These are phyloP conservation scores for Bipolaris zeicola DNA, from an alignment of 2,329 filamentous ascomycete genomes.

Conservation along the genomic window DNA sequence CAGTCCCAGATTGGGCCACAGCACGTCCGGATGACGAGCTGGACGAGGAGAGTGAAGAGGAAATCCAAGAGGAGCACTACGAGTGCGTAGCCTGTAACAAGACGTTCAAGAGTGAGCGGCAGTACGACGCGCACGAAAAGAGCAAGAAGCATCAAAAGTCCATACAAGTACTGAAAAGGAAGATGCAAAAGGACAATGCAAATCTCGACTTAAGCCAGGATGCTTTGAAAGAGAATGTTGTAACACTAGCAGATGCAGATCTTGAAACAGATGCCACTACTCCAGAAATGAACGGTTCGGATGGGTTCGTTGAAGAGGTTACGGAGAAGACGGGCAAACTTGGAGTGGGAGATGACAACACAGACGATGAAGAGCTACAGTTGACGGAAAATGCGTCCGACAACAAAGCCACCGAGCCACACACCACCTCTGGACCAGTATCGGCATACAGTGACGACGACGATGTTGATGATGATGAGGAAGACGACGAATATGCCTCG, in stretches of 20 bases:
- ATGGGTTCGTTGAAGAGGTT: conserved; percentile 33
- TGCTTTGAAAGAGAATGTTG: conserved; percentile 39
- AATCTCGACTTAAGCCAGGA: conserved; percentile 58
- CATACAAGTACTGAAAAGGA: conserved; percentile 75
- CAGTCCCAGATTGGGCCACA: conserved; percentile 77
- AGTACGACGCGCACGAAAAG: conserved; percentile 88
- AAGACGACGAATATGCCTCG: conserved; percentile 46
- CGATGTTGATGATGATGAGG: conserved; percentile 32
- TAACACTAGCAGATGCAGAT: conserved; percentile 42
- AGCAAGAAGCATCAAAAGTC: conserved; percentile 96
- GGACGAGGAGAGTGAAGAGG: conserved; percentile 60
- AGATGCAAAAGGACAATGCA: conserved; percentile 82
- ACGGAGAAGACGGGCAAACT: conserved; percentile 22
- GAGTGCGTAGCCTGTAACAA: conserved; percentile 70
- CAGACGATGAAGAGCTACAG: conserved; percentile 21
- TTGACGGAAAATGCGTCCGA: not conserved
- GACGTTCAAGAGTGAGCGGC: conserved; percentile 85
- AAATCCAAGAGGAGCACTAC: conserved; percentile 58
- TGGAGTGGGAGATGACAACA: conserved; percentile 15
- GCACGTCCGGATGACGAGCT: conserved; percentile 61
- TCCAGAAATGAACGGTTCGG: conserved; percentile 46
- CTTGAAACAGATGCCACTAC: conserved; percentile 19
- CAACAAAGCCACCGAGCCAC: not conserved
- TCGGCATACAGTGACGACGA: conserved; percentile 28
- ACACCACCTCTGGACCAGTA: conserved; percentile 1